Base-by-base conservation (phyloP, 768 basidiomycete genomes). In the Panaeolus papilionaceus region DNA sequence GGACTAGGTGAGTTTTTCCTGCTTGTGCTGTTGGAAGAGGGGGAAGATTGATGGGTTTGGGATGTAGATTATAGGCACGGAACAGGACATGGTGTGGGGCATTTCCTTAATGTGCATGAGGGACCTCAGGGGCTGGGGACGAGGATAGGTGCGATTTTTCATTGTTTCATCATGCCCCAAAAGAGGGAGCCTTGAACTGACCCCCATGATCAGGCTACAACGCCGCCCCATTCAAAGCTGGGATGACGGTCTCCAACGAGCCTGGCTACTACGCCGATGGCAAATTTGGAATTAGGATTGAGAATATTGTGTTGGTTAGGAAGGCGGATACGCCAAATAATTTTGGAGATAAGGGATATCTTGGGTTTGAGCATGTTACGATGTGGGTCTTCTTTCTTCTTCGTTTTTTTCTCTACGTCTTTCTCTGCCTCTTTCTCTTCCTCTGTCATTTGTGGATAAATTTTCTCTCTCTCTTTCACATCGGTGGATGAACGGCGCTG, bases 51-150 rank as follows among this genome's bases (percentile, higher is more conserved):
- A 33, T 33, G 33, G 33, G 33, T 33, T 33, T 5, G 33, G 3
- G 33, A 33, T 33, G 33, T 33, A 33, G 33, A 33, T 33, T 33
- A 33, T 33, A 92, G 95, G 68, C 96, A 98, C 69, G 93, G 94
- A 4, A 98, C 96, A 20, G 95, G 95, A 0, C 97, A 98, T 72
- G 97, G 98, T 39, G 92, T 99, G 38, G 97, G 97, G 0, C 91
- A 93, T 71, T 99, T 92, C 81, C 79, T 99, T 64, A 98, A 98
- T 68, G 96, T 98, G 0, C 96, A 98, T 73, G 96, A 99, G 83
- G 86, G 88, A 2, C 88, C 88, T 2, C 89, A 91, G 39, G 88
- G 88, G 6, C 88, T 90, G 65, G 88, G 89, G 58, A 79, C 86
- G 42, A 83, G 87, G 71, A 87, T 88, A 69, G 76, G 83, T 84